Evolutionary conservation across 495 filamentous ascomycete species (phyloP).

Genomic region (Amniculicola lignicola): DNA sequence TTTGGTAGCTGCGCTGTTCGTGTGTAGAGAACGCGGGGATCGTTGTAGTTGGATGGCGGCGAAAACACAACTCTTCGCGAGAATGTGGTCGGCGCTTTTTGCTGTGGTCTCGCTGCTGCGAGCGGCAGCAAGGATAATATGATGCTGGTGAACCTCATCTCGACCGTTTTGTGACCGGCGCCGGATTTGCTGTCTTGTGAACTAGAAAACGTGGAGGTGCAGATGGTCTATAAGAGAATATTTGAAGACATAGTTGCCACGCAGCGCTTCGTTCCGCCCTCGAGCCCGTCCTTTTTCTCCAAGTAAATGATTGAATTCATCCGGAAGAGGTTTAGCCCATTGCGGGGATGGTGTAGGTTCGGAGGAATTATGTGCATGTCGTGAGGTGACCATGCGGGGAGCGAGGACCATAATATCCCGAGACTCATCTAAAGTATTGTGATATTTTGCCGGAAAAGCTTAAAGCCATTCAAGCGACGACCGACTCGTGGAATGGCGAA

Average conservation of each 20-base stretch:
- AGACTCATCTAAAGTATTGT: conserved; percentile 1
- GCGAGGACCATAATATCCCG: neutral
- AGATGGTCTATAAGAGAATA: no score
- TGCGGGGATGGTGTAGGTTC: conserved; percentile 22
- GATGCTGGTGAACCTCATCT: conserved; percentile 19
- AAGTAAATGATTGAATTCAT: neutral
- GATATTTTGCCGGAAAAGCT: conserved; percentile 25
- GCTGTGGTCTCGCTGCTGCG: neutral
- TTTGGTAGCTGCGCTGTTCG: conserved; percentile 50
- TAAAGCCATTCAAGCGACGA: no score
- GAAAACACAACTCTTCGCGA: conserved; percentile 44
- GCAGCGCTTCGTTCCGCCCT: no score
- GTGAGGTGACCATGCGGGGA: conserved; percentile 5
- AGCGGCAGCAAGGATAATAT: conserved; percentile 4
- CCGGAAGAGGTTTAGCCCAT: neutral
- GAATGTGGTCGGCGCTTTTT: conserved; percentile 31
- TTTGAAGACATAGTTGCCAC: no score
- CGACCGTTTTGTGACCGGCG: no score
- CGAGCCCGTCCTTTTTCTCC: neutral
- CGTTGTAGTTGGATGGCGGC: conserved; percentile 46
- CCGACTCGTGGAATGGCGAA: no score
- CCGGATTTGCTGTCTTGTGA: no score
- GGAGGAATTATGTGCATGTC: conserved; percentile 21
- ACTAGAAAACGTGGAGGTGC: no score
- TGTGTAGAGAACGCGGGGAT: conserved; percentile 52